phyloP scores from a whole-genome alignment of 768 basidiomycete genomes.

The Hypsizygus marmoreus region DNA sequence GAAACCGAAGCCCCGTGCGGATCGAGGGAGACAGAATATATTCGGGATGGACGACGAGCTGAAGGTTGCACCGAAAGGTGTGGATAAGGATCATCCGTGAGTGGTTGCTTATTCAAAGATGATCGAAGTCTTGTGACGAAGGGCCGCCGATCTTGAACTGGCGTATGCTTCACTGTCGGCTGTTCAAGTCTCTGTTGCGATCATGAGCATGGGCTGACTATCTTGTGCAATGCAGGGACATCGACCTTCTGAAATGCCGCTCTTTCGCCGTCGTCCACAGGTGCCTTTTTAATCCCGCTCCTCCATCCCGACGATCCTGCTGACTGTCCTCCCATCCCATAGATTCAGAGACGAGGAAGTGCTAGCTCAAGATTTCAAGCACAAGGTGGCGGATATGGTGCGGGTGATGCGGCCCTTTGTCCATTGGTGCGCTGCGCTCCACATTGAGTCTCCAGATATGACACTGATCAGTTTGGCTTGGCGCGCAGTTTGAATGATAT shows the following conservation, averaged over 20 bases:
- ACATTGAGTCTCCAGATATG: not conserved
- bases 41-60: slow-evolving; percentile 89
- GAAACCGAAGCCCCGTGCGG: slow-evolving; percentile 56
- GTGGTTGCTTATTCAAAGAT: slow-evolving; percentile 14
- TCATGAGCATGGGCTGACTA: not conserved
- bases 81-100: slow-evolving; percentile 80
- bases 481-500: slow-evolving; percentile 66
- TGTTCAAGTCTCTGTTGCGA: slow-evolving; percentile 5
- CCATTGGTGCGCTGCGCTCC: slow-evolving; percentile 57
- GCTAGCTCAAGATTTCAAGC: slow-evolving; percentile 62
- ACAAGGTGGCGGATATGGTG: slow-evolving; percentile 56
- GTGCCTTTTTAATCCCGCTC: too few relatives aligned
- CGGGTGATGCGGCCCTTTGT: slow-evolving; percentile 72
- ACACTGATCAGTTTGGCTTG: slow-evolving; percentile 2
- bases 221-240: slow-evolving; percentile 56
- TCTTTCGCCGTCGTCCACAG: slow-evolving; percentile 67
- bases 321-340: slow-evolving; percentile 1
- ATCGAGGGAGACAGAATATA: slow-evolving; percentile 70
- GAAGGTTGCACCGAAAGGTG: slow-evolving; percentile 89
- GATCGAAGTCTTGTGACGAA: not conserved
- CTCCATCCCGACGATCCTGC: not conserved
- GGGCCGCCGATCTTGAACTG: too few relatives aligned
- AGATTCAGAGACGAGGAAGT: slow-evolving; percentile 82
- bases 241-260: slow-evolving; percentile 87
- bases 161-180: too few relatives aligned